Percentiles rank a stretch among this genome's conserved stretches.
Evolutionary conservation across 2,329 filamentous ascomycete species (phyloP).

Genomic region (Aspergillus pseudoviridinutans): DNA sequence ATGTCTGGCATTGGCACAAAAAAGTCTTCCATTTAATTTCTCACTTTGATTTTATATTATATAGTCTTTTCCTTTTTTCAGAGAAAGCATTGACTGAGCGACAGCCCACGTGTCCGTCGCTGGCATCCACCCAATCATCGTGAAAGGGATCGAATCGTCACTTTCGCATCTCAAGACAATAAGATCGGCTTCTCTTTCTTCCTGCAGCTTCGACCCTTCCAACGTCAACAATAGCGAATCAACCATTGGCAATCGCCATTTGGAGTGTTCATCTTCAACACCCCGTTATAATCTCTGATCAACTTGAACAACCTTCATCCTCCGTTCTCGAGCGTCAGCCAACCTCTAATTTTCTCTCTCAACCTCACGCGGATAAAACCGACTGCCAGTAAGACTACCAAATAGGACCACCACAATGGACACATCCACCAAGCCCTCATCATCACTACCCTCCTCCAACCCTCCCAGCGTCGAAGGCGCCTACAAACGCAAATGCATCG

Average conservation of each 20-base stretch:
- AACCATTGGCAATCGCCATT: not conserved
- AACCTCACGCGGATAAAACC: not conserved
- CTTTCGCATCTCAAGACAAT: not conserved
- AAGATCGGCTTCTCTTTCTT: not conserved
- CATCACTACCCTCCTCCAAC: slow-evolving; percentile 40
- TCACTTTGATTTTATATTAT: not conserved
- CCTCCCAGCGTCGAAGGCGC: slow-evolving; percentile 93
- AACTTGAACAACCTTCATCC: not conserved
- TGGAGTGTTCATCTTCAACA: not conserved
- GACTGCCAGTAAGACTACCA: not conserved
- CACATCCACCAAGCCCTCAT: slow-evolving; percentile 17
- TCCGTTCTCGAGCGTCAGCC: not conserved
- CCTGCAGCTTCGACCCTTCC: not conserved
- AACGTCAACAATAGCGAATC: not conserved
- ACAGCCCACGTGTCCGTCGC: not conserved
- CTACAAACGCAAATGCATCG: slow-evolving; percentile 94
- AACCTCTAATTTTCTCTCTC: not conserved
- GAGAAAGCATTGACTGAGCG: not conserved
- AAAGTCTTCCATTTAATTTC: not conserved
- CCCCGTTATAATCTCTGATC: not conserved
- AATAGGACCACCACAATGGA: slow-evolving; percentile 24
- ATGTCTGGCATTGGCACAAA: not conserved
- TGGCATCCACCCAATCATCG: not conserved
- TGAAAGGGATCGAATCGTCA: not conserved
- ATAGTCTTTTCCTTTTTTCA: not conserved